Evolutionary conservation across 2,329 filamentous ascomycete genomes (phyloP).

Genomic region (Penicillium sclerotigenum): DNA sequence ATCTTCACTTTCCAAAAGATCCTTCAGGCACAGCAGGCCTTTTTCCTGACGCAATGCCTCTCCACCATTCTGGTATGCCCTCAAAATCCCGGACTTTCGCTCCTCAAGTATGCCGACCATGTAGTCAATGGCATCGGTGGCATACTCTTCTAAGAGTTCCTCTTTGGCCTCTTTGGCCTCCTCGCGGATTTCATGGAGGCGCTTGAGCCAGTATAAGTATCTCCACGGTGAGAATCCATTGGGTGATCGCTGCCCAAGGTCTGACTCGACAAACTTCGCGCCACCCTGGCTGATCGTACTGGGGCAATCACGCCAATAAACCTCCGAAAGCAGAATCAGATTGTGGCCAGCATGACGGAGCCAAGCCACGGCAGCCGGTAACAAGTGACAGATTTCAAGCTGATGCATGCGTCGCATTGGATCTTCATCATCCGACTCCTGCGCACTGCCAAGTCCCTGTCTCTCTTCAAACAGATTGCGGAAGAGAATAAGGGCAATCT

Average conservation of each 20-base stretch:
- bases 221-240: constrained; percentile 26
- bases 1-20: no score
- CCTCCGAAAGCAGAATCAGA: constrained; percentile 21
- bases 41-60: constrained; percentile 14
- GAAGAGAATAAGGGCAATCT: constrained; percentile 21
- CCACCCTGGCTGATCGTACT: constrained; percentile 17
- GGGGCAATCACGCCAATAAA: constrained; percentile 22
- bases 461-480: constrained; percentile 16
- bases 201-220: constrained; percentile 29
- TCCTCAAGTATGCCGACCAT: constrained; percentile 17
- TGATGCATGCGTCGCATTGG: background rate
- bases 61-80: constrained; percentile 9
- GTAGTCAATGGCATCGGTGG: constrained; percentile 18
- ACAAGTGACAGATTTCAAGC: constrained; percentile 15
- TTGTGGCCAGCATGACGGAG: no score
- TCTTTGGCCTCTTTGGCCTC: constrained; percentile 19
- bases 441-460: constrained; percentile 12
- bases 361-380: constrained; percentile 20
- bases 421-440: constrained; percentile 19
- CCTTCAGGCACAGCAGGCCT: no score
- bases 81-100: constrained; percentile 19
- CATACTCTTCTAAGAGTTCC: constrained; percentile 18
- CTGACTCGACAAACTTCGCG: constrained; percentile 19
- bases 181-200: constrained; percentile 23
- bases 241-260: constrained; percentile 23